A percentile compares a stretch with the other conserved stretches of the same genome.
Conservation (phyloP, 768 basidiomycete genomes). For the Tricholoma bakamatsutake region DNA sequence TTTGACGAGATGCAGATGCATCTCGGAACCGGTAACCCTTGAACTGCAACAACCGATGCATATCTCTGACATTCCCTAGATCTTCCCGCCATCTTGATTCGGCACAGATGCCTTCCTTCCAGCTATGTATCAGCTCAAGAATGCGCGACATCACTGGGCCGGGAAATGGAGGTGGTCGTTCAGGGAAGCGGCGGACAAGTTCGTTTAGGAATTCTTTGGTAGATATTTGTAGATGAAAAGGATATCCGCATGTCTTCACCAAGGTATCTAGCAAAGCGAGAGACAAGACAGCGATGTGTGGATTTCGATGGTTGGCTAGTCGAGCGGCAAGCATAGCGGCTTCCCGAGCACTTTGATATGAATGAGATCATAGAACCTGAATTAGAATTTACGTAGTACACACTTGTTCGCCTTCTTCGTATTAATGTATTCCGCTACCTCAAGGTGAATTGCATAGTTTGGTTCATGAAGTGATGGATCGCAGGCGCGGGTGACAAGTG, state of each 20-base stretch:
- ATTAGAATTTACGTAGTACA: conserved; percentile 18
- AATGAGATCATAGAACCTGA: conserved; percentile 2
- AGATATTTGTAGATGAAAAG: conserved; percentile 92
- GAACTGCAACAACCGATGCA: conserved; percentile 91
- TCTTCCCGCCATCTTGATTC: conserved; percentile 95
- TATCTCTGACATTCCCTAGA: conserved; percentile 93
- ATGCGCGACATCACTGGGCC: conserved; percentile 94
- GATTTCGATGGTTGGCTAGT: conserved; percentile 88
- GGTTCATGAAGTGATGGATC: conserved; percentile 83
- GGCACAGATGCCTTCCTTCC: conserved; percentile 91
- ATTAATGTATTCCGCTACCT: conserved; percentile 92
- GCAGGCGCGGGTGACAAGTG: conserved; percentile 77
- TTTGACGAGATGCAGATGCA: conserved; percentile 23
- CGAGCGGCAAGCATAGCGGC: conserved; percentile 81
- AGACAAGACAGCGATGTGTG: conserved; percentile 83
- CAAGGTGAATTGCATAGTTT: conserved; percentile 87
- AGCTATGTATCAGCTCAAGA: conserved; percentile 84
- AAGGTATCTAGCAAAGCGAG: conserved; percentile 86
- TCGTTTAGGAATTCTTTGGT: conserved; percentile 99
- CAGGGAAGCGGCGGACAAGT: conserved; percentile 95
- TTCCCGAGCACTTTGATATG: conserved; percentile 74
- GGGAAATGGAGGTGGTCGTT: conserved; percentile 92
- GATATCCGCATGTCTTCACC: conserved; percentile 93
- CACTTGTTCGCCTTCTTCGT: conserved; percentile 95
- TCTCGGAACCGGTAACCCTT: conserved; percentile 86